phyloP scores from a whole-genome alignment of 2,329 filamentous ascomycete genomes.

The Monilinia polystroma region DNA sequence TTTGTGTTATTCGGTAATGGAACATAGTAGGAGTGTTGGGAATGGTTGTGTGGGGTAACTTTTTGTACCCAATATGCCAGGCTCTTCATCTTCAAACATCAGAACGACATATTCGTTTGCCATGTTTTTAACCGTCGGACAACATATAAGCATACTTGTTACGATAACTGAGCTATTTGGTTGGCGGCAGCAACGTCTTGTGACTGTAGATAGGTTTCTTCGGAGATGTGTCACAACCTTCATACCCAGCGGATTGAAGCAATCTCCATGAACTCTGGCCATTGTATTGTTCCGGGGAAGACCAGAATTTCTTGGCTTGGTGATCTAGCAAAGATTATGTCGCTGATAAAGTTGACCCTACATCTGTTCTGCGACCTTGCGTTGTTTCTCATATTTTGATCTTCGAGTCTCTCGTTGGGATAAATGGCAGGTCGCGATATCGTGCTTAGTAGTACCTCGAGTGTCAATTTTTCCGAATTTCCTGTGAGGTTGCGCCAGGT shows the following conservation, averaged over 20 bases:
- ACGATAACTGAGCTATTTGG: neutral
- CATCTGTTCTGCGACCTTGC: too few relatives aligned
- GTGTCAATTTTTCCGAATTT: neutral
- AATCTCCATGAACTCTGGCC: neutral
- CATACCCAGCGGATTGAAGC: too few relatives aligned
- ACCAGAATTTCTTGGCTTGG: neutral
- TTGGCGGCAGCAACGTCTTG: neutral
- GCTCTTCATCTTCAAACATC: too few relatives aligned
- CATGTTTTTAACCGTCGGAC: neutral
- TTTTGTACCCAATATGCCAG: too few relatives aligned
- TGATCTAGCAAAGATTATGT: rapidly evolving
- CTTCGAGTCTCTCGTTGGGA: neutral
- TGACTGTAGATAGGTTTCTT: neutral
- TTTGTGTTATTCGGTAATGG: too few relatives aligned
- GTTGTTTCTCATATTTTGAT: neutral
- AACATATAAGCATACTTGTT: neutral
- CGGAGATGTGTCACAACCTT: too few relatives aligned
- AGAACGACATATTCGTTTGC: neutral
- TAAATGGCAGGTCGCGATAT: neutral
- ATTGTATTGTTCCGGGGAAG: neutral
- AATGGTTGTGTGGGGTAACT: too few relatives aligned
- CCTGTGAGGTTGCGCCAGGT: neutral
- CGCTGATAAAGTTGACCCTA: rapidly evolving
- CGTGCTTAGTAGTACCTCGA: neutral
- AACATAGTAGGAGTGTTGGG: too few relatives aligned